Evolutionary conservation across 1,284 basidiomycete genomes (phyloP).

Genomic region (Apiotrichum brassicae): DNA sequence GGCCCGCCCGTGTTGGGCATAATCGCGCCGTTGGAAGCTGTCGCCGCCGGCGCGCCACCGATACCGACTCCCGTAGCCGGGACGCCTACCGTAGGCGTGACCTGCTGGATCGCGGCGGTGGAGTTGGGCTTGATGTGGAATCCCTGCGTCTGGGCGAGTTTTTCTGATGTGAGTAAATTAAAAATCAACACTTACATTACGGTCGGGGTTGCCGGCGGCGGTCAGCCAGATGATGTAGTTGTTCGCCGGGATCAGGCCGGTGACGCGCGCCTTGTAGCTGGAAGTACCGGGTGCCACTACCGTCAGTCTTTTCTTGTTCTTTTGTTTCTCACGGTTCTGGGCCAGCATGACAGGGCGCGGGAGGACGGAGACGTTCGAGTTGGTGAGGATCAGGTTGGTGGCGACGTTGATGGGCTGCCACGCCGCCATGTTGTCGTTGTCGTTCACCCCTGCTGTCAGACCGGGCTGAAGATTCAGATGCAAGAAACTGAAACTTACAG

Average conservation of each 20-base stretch:
- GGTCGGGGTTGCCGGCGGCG: slow-evolving; percentile 6
- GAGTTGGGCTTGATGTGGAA: slow-evolving; percentile 15
- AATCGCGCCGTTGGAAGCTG: no score
- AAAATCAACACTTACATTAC: no score
- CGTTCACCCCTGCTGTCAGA: slow-evolving; percentile 13
- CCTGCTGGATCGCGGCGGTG: slow-evolving; percentile 5
- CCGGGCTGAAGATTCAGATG: background rate
- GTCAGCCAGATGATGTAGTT: slow-evolving; percentile 8
- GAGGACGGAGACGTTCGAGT: slow-evolving; percentile 3
- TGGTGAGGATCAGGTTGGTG: slow-evolving; percentile 9
- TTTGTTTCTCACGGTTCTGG: slow-evolving; percentile 1
- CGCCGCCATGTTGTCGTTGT: slow-evolving; percentile 11
- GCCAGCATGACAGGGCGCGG: slow-evolving; percentile 5
- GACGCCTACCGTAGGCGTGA: background rate
- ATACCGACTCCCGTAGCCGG: background rate
- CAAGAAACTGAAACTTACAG: slow-evolving; percentile 5
- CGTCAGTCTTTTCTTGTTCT: background rate
- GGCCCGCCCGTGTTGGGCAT: no score
- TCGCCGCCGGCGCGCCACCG: background rate
- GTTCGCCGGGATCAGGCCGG: slow-evolving; percentile 4
- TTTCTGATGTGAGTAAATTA: no score
- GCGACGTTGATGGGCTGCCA: slow-evolving; percentile 11
- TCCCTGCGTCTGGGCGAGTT: slow-evolving; percentile 53
- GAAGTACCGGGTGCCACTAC: slow-evolving; percentile 7
- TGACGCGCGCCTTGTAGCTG: slow-evolving; percentile 3